These are phyloP conservation scores for Leonotis leonurus DNA, from an alignment of 257 asterid species.

Conservation along the genomic window DNA sequence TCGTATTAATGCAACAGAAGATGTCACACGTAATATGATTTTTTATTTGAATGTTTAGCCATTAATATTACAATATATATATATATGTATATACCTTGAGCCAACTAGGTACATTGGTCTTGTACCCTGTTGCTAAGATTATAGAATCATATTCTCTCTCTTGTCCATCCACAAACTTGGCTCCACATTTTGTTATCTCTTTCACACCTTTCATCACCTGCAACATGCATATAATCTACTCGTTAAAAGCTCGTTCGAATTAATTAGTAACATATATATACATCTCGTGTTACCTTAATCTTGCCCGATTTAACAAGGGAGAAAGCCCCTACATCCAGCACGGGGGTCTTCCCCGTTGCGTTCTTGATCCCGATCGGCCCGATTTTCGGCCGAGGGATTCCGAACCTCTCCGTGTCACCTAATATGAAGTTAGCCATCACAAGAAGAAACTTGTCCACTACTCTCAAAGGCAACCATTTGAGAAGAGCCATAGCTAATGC, in stretches of 20 bases:
- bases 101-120: conserved; percentile 89
- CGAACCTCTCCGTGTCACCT: conserved; percentile 55
- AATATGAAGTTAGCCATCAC: conserved; percentile 42
- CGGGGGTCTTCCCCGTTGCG: conserved; percentile 84
- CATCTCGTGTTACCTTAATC: conserved; percentile 44
- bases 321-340: conserved; percentile 74
- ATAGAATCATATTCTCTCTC: conserved; percentile 71
- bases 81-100: conserved; percentile 78
- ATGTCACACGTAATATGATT: no score
- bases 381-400: conserved; percentile 72
- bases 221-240: no score
- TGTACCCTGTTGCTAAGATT: conserved; percentile 90
- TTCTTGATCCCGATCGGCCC: conserved; percentile 82
- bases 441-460: conserved; percentile 67
- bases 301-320: conserved; percentile 55
- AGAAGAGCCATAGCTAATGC: conserved; percentile 60
- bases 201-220: conserved; percentile 72
- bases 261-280: no score
- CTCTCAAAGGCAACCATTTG: conserved; percentile 61
- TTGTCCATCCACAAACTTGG: conserved; percentile 75
- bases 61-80: no score
- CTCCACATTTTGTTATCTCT: conserved; percentile 74
- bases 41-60: no score
- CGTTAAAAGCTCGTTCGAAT: no score
- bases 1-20: no score